Conservation (phyloP, 2,329 filamentous ascomycete species). For the Monilinia laxa region DNA sequence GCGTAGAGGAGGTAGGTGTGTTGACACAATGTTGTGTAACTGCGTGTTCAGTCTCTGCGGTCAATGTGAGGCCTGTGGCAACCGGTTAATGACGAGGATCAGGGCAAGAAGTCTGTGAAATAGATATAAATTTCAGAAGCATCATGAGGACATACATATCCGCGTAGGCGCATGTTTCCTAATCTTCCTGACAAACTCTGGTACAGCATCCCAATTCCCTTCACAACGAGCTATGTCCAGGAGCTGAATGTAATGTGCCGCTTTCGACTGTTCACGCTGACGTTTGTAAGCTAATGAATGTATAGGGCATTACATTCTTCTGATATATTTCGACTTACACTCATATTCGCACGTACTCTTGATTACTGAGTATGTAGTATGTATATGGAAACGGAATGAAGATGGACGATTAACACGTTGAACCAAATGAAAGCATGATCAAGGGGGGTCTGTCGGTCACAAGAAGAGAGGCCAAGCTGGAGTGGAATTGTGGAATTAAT, state of each 20-base stretch:
- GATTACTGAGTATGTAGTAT: slow-evolving; percentile 6
- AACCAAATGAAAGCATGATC: slow-evolving; percentile 24
- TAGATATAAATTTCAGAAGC: neutral
- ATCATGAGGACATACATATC: slow-evolving; percentile 63
- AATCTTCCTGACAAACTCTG: slow-evolving; percentile 88
- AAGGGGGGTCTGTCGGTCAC: slow-evolving; percentile 18
- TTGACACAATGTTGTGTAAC: slow-evolving; percentile 54
- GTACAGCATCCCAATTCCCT: slow-evolving; percentile 81
- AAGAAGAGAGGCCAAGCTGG: slow-evolving; percentile 9
- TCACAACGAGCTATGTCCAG: slow-evolving; percentile 86
- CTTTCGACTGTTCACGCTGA: slow-evolving; percentile 63
- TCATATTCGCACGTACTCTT: slow-evolving; percentile 35
- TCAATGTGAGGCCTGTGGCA: slow-evolving; percentile 62
- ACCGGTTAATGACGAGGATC: slow-evolving; percentile 28
- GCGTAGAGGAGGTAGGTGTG: slow-evolving; percentile 25
- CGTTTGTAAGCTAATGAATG: slow-evolving; percentile 16
- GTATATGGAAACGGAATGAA: neutral
- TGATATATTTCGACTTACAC: slow-evolving; percentile 28
- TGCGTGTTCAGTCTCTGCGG: slow-evolving; percentile 67
- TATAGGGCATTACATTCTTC: neutral
- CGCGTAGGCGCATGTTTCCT: slow-evolving; percentile 88
- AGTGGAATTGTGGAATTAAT: slow-evolving; percentile 8
- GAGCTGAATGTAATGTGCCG: slow-evolving; percentile 73
- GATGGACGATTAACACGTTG: slow-evolving; percentile 13
- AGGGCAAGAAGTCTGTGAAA: slow-evolving; percentile 1